These are phyloP conservation scores for Polyporus arcularius DNA, from an alignment of 768 basidiomycete genomes.

Conservation along the genomic window DNA sequence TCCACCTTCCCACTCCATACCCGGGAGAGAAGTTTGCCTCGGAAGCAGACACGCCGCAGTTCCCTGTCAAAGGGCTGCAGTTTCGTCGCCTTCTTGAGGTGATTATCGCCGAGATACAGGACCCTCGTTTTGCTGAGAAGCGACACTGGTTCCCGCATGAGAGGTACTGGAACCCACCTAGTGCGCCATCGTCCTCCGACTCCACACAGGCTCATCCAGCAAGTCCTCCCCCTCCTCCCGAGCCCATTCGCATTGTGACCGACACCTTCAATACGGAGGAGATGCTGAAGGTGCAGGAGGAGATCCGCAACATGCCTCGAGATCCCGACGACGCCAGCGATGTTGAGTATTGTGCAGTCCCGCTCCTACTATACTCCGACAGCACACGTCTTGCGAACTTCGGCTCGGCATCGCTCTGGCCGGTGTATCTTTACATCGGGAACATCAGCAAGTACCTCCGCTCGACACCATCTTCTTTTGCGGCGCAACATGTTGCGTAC, in stretches of 20 bases:
- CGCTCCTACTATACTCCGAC: constrained; percentile 28
- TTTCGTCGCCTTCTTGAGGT: too few relatives aligned
- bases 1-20: too few relatives aligned
- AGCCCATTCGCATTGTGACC: neutral
- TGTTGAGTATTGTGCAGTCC: constrained; percentile 5
- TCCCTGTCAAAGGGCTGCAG: too few relatives aligned
- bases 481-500: constrained; percentile 19
- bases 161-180: too few relatives aligned
- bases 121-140: too few relatives aligned
- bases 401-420: constrained; percentile 36
- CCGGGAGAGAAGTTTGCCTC: too few relatives aligned
- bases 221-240: neutral
- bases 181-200: too few relatives aligned
- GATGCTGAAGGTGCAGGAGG: neutral
- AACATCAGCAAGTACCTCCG: constrained; percentile 42
- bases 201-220: too few relatives aligned
- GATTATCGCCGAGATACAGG: too few relatives aligned
- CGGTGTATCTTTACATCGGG: constrained; percentile 40
- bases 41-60: too few relatives aligned
- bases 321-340: constrained; percentile 1
- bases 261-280: neutral
- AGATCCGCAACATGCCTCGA: constrained; percentile 4
- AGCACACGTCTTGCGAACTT: constrained; percentile 28
- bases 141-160: too few relatives aligned
- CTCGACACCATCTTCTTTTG: constrained; percentile 29